Conservation (phyloP, 75 land plant species). For the Pinus albicaulis region DNA sequence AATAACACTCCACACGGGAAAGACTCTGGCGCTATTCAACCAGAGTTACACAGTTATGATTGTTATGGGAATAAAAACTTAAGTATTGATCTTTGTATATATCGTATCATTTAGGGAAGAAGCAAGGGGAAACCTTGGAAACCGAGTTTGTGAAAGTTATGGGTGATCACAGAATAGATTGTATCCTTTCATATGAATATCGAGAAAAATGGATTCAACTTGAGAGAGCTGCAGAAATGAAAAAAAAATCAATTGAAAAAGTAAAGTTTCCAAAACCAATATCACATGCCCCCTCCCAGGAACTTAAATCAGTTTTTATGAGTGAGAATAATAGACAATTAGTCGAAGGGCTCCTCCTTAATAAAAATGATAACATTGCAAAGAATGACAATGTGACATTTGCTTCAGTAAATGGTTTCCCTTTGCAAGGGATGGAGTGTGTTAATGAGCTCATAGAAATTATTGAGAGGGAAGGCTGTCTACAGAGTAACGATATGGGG, state of each 20-base stretch:
- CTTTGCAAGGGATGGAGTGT: neutral
- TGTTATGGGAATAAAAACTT: too few species aligned
- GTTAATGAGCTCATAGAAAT: neutral
- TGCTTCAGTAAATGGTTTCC: neutral
- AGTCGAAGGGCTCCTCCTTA: constrained; percentile 27
- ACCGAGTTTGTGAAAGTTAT: too few species aligned
- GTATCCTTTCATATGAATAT: constrained; percentile 34
- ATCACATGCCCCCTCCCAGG: constrained; percentile 11
- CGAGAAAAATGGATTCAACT: constrained; percentile 30
- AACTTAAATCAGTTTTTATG: constrained; percentile 37
- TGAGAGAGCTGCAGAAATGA: constrained; percentile 24
- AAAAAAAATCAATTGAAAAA: constrained; percentile 12
- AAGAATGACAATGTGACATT: neutral
- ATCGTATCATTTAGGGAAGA: too few species aligned
- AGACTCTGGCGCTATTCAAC: too few species aligned
- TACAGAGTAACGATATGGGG: neutral
- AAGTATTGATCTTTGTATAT: too few species aligned
- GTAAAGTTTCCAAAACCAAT: constrained; percentile 16
- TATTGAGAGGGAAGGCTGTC: neutral
- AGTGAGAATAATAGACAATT: constrained; percentile 28
- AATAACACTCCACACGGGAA: too few species aligned
- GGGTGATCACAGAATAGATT: constrained; percentile 33
- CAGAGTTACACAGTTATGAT: too few species aligned
- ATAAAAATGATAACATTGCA: constrained; percentile 1
- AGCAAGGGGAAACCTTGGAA: too few species aligned